phyloP scores from a whole-genome alignment of 2,329 filamentous ascomycete genomes.

The Venturia nashicola region DNA sequence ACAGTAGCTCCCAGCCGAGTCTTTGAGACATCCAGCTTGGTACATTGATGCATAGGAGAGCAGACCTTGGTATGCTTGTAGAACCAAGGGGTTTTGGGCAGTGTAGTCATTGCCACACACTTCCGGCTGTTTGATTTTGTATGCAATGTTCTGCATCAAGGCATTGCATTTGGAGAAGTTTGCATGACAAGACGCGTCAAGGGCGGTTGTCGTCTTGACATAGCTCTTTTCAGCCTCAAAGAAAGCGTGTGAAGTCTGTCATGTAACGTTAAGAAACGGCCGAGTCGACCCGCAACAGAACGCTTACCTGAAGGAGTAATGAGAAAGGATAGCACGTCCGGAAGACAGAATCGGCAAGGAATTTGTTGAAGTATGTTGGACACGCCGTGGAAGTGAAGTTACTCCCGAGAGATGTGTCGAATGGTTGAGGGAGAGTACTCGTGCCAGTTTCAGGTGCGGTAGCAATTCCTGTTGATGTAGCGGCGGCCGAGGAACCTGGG shows the following conservation, averaged over 20 bases:
- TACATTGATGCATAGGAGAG: constrained; percentile 68
- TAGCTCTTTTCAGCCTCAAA: constrained; percentile 66
- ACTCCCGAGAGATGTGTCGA: constrained; percentile 36
- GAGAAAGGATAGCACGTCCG: constrained; percentile 71
- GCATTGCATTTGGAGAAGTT: constrained; percentile 52
- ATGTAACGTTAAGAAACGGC: constrained; percentile 11
- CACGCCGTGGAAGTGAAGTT: constrained; percentile 44
- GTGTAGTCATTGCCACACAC: constrained; percentile 64
- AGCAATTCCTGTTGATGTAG: not conserved
- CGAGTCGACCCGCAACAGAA: not conserved
- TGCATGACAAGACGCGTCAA: constrained; percentile 67
- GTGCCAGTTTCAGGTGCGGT: not conserved
- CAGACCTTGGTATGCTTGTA: constrained; percentile 64
- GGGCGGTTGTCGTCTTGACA: constrained; percentile 58
- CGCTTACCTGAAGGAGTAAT: constrained; percentile 61
- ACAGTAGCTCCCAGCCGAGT: constrained; percentile 54
- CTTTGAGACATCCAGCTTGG: constrained; percentile 65
- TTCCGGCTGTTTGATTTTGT: constrained; percentile 45
- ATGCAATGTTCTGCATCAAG: constrained; percentile 53
- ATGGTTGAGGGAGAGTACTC: constrained; percentile 26
- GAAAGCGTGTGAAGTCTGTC: constrained; percentile 68
- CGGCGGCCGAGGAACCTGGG: not conserved
- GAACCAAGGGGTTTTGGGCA: constrained; percentile 54
- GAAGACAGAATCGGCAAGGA: constrained; percentile 56
- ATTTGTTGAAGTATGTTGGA: constrained; percentile 52